Conservation (phyloP, 2,329 filamentous ascomycete genomes). For the Fusarium piperis region DNA sequence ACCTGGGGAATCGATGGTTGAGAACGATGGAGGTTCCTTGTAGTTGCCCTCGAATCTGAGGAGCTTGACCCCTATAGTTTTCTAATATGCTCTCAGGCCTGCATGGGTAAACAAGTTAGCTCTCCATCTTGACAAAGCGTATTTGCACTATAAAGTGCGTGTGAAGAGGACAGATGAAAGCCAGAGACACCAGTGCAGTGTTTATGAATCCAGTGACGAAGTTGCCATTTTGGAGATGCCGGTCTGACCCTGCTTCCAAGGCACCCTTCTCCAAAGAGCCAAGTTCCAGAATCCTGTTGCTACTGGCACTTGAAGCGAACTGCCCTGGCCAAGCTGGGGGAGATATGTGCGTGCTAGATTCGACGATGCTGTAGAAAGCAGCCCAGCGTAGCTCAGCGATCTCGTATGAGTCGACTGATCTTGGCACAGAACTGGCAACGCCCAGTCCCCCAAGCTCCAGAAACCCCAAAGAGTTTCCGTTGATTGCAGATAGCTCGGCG, state of each 20-base stretch:
- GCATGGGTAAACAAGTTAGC: slow-evolving; percentile 7
- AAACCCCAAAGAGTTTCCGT: background rate
- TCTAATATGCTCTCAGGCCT: slow-evolving; percentile 1
- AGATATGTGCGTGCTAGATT: background rate
- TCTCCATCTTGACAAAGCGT: background rate
- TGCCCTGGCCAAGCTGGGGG: background rate
- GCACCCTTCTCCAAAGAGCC: background rate
- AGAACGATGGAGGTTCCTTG: background rate
- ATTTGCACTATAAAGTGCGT: background rate
- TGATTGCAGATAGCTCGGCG: background rate
- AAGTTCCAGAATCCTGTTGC: background rate
- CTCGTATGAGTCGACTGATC: background rate
- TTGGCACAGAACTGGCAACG: background rate
- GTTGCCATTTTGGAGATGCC: background rate
- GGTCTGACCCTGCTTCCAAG: background rate
- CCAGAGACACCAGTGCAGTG: background rate
- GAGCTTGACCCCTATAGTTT: background rate
- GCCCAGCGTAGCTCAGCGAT: background rate
- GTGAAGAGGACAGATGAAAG: background rate
- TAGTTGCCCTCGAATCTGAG: background rate
- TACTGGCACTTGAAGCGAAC: background rate
- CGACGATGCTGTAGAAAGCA: background rate
- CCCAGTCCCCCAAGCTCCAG: background rate
- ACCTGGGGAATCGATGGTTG: background rate
- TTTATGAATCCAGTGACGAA: background rate